Conservation (phyloP, 2,329 filamentous ascomycete genomes). For the Diaporthe vexans region DNA sequence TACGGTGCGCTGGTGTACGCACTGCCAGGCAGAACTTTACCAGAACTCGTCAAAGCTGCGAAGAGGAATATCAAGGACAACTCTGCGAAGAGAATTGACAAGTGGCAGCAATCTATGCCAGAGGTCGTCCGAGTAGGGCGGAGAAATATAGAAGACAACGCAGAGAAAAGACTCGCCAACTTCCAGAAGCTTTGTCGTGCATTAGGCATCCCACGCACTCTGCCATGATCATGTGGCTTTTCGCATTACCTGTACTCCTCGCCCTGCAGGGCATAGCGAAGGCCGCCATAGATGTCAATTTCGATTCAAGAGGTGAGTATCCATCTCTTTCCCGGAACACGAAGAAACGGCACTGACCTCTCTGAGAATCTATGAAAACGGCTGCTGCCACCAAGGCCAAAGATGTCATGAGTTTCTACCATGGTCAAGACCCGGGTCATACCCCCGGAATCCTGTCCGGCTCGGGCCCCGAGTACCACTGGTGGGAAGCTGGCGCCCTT, state of each 20-base stretch:
- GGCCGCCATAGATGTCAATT: not conserved
- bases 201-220: not conserved
- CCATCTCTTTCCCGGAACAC: not conserved
- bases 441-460: slow-evolving; percentile 70
- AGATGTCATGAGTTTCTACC: slow-evolving; percentile 65
- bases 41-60: not conserved
- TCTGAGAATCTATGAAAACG: slow-evolving; percentile 59
- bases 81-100: not conserved
- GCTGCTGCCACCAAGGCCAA: slow-evolving; percentile 62
- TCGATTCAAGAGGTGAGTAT: not conserved
- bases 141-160: not conserved
- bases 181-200: not conserved
- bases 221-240: not conserved
- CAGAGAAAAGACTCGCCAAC: not conserved
- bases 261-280: not conserved
- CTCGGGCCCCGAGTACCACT: slow-evolving; percentile 65
- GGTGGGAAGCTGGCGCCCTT: slow-evolving; percentile 80
- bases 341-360: not conserved
- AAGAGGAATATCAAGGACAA: not conserved
- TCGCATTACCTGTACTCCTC: not conserved
- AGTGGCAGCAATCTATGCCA: not conserved
- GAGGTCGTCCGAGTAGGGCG: not conserved
- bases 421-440: slow-evolving; percentile 59
- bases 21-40: not conserved
- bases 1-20: not conserved